Evolutionary conservation across 225 moss, liverwort and hornwort species (phyloP).

Genomic region (Rhytidiadelphus loreus): DNA sequence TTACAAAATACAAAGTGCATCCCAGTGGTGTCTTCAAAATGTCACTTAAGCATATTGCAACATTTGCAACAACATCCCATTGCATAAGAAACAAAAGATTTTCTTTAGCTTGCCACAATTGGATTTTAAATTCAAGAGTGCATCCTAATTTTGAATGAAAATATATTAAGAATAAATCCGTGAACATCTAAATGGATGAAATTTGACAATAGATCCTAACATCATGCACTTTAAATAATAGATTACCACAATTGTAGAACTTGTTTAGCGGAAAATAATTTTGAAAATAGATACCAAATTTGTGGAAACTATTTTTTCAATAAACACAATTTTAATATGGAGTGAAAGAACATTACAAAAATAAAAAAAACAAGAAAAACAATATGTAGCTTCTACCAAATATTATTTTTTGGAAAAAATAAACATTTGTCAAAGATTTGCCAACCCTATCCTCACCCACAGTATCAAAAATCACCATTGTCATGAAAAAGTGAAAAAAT

Average conservation of each 20-base stretch:
- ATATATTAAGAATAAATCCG: neutral
- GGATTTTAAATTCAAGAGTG: neutral
- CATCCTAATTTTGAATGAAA: neutral
- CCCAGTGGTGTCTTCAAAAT: fast-evolving
- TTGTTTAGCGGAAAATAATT: fast-evolving
- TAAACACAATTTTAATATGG: neutral
- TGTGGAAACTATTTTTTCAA: neutral
- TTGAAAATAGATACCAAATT: neutral
- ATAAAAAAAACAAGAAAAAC: too few species aligned
- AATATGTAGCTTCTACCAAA: neutral
- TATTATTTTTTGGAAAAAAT: neutral
- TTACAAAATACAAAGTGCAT: neutral
- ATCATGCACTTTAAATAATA: neutral
- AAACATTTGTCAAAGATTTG: neutral
- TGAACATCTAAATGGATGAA: neutral
- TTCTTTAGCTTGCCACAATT: neutral
- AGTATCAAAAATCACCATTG: neutral
- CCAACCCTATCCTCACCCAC: fast-evolving
- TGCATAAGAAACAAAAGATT: neutral
- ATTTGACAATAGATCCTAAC: neutral
- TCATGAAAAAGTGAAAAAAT: neutral
- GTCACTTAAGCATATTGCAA: neutral
- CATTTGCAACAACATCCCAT: neutral
- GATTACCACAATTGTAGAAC: neutral
- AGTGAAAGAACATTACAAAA: neutral